A percentile compares a stretch with the other conserved stretches of the same genome.
Evolutionary conservation across 371 early-diverging fungal genomes (phyloP).

Genomic region (Fennellomyces sp.): DNA sequence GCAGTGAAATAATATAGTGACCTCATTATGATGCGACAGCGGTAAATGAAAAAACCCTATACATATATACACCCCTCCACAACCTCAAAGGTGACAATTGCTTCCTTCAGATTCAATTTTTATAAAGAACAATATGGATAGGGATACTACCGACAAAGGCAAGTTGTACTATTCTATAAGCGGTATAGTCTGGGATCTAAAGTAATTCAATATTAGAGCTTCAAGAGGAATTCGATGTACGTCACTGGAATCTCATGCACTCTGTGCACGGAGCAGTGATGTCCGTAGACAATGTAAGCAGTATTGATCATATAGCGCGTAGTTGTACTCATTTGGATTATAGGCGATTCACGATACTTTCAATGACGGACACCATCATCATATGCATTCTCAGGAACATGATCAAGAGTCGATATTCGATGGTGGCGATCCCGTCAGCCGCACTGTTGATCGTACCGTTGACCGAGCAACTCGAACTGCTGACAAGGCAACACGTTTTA

Average conservation of each 20-base stretch:
- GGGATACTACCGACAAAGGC: conserved; percentile 13
- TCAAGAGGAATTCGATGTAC: conserved; percentile 3
- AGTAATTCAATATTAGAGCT: neutral
- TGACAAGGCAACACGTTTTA: neutral
- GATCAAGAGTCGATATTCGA: neutral
- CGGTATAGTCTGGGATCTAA: neutral
- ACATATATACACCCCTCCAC: neutral
- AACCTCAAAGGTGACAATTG: no score
- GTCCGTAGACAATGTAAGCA: conserved; percentile 6
- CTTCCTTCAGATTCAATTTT: neutral
- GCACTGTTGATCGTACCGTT: neutral
- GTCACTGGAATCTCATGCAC: conserved; percentile 2
- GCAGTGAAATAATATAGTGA: no score
- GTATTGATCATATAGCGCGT: neutral
- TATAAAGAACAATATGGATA: neutral
- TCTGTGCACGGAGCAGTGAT: conserved; percentile 2
- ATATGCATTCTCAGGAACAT: neutral
- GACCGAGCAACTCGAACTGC: neutral
- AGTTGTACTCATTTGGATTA: neutral
- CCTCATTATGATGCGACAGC: no score
- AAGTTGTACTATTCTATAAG: neutral
- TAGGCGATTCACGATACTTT: conserved; percentile 9
- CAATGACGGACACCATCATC: conserved; percentile 1
- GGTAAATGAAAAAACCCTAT: no score
- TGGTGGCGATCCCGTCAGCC: neutral